Conservation (phyloP, 2,329 filamentous ascomycete genomes). For the Clarireedia hainanense region DNA sequence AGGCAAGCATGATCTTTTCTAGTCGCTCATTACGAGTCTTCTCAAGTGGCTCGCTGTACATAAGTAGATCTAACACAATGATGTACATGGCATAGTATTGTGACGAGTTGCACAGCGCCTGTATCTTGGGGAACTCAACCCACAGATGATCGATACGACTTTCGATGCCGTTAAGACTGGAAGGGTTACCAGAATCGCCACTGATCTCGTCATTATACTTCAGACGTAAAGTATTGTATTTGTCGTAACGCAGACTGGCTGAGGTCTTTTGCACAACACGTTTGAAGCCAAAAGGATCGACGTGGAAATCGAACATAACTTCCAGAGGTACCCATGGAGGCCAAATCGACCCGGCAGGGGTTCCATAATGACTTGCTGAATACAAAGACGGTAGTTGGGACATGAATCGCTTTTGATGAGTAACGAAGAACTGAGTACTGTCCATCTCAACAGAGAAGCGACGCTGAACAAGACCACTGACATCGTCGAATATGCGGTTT, state of each 20-base stretch:
- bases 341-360: slow-evolving; percentile 78
- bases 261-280: slow-evolving; percentile 96
- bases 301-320: slow-evolving; percentile 93
- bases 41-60: slow-evolving; percentile 93
- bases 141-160: slow-evolving; percentile 91
- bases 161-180: slow-evolving; percentile 53
- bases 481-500: slow-evolving; percentile 79
- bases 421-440: slow-evolving; percentile 96
- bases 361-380: slow-evolving; percentile 86
- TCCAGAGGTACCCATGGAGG: slow-evolving; percentile 98
- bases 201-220: slow-evolving; percentile 91
- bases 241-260: slow-evolving; percentile 88
- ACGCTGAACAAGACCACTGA: slow-evolving; percentile 90
- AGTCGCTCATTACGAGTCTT: slow-evolving; percentile 94
- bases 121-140: slow-evolving; percentile 90
- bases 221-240: slow-evolving; percentile 92
- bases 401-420: slow-evolving; percentile 83
- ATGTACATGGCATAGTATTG: slow-evolving; percentile 99
- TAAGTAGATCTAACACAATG: slow-evolving; percentile 88
- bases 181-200: slow-evolving; percentile 46
- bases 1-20: slow-evolving; percentile 98
- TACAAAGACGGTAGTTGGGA: slow-evolving; percentile 85
- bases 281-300: slow-evolving; percentile 95
- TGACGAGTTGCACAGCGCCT: slow-evolving; percentile 91
- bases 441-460: slow-evolving; percentile 95